These are phyloP conservation scores for Mrakia blollopis DNA, from an alignment of 768 basidiomycete species.

Conservation along the genomic window DNA sequence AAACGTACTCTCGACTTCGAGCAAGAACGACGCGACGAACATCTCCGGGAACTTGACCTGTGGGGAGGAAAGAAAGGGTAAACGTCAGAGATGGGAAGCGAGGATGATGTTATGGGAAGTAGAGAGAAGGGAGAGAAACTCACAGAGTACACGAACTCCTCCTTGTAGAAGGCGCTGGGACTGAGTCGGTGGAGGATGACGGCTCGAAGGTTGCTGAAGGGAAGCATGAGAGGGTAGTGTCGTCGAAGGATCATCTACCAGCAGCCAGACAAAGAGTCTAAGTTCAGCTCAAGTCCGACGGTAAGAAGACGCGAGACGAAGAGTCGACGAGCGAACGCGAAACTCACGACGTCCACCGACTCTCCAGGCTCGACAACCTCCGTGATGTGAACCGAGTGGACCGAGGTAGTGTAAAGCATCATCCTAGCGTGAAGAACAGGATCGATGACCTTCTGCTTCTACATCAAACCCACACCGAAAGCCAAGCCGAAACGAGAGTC, in stretches of 20 bases:
- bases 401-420: neutral
- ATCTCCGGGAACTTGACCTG: constrained; percentile 23
- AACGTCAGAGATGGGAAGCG: neutral
- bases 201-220: constrained; percentile 8
- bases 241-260: constrained; percentile 20
- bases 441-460: neutral
- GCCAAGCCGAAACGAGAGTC: neutral
- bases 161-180: constrained; percentile 20
- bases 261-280: too few species aligned
- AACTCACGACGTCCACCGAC: constrained; percentile 20
- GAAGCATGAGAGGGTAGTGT: constrained; percentile 21
- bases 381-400: constrained; percentile 25
- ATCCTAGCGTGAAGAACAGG: neutral
- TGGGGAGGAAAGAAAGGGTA: neutral
- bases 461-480: too few species aligned
- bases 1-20: neutral
- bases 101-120: neutral
- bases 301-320: too few species aligned
- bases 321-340: neutral
- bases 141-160: constrained; percentile 17
- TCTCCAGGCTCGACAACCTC: constrained; percentile 20
- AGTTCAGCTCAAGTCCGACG: neutral
- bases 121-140: neutral
- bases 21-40: neutral
- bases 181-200: constrained; percentile 25